These are phyloP conservation scores for Daldinia childiae DNA, from an alignment of 495 filamentous ascomycete species.

Conservation along the genomic window DNA sequence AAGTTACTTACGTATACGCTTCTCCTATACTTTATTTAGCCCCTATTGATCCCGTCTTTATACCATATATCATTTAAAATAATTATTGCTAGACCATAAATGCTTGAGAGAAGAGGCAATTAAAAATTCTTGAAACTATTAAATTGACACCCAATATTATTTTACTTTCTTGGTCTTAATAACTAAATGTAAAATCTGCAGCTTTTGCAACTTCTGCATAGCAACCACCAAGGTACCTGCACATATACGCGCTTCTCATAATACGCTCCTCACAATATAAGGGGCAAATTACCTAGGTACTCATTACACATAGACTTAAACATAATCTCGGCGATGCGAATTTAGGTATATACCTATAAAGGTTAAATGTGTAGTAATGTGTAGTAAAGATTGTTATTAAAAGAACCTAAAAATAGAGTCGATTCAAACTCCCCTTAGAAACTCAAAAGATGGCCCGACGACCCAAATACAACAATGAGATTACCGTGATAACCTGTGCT, in stretches of 20 bases:
- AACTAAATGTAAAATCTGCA: too few species aligned
- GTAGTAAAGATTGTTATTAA: background rate
- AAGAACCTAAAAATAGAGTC: background rate
- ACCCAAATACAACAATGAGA: slow-evolving; percentile 27
- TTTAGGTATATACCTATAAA: background rate
- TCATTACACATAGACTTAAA: background rate
- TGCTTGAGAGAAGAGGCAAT: background rate
- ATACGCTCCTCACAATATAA: background rate
- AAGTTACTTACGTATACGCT: background rate
- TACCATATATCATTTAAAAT: background rate
- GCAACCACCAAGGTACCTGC: too few species aligned
- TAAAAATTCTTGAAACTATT: background rate
- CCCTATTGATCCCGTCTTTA: background rate
- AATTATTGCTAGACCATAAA: background rate
- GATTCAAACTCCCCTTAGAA: slow-evolving; percentile 24
- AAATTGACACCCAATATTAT: background rate
- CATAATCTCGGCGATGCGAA: background rate
- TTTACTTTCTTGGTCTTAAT: too few species aligned
- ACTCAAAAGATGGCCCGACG: slow-evolving; percentile 26
- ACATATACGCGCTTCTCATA: background rate
- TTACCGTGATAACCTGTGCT: slow-evolving; percentile 29
- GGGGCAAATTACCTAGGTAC: background rate
- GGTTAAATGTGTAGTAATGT: background rate
- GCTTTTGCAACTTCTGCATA: too few species aligned
- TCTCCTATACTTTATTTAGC: background rate